phyloP scores from a whole-genome alignment of 2,329 filamentous ascomycete genomes.

The Helminthosporium solani region DNA sequence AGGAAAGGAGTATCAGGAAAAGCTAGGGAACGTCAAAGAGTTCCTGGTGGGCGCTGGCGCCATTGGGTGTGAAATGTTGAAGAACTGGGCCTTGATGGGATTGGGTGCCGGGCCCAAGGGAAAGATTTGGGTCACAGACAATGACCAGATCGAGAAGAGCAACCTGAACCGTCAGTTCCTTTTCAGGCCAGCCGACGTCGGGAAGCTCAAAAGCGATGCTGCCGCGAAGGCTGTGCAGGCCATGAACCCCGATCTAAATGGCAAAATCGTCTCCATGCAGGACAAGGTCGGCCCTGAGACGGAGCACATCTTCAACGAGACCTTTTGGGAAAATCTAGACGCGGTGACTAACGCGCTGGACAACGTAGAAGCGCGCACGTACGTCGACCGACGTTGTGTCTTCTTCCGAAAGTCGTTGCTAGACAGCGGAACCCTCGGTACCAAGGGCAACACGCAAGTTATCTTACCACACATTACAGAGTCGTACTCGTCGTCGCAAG shows the following conservation, averaged over 20 bases:
- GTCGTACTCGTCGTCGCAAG: slow-evolving; percentile 95
- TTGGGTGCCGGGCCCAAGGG: slow-evolving; percentile 84
- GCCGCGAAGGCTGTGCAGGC: slow-evolving; percentile 84
- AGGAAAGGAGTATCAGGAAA: slow-evolving; percentile 89
- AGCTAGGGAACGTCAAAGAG: slow-evolving; percentile 83
- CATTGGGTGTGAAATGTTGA: slow-evolving; percentile 98
- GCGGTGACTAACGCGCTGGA: slow-evolving; percentile 96
- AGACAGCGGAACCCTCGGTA: slow-evolving; percentile 96
- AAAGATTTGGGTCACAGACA: slow-evolving; percentile 90
- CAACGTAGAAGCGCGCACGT: slow-evolving; percentile 95
- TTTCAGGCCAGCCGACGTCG: slow-evolving; percentile 91
- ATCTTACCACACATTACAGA: slow-evolving; percentile 88
- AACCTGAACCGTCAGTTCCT: slow-evolving; percentile 97
- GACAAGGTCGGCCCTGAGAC: slow-evolving; percentile 91
- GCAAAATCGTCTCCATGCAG: slow-evolving; percentile 81
- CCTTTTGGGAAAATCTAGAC: slow-evolving; percentile 84
- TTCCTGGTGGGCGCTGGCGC: slow-evolving; percentile 96
- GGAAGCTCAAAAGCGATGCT: slow-evolving; percentile 93
- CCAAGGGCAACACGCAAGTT: slow-evolving; percentile 98
- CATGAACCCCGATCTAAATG: slow-evolving; percentile 92
- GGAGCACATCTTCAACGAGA: slow-evolving; percentile 90
- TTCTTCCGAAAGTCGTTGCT: slow-evolving; percentile 97
- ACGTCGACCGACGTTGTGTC: slow-evolving; percentile 92
- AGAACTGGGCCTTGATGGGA: slow-evolving; percentile 99
- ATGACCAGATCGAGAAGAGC: slow-evolving; percentile 98